Evolutionary conservation across 2,329 filamentous ascomycete species (phyloP), one percentile per base, ranked within the genome.

Genomic region (Penicillium sp.): DNA sequence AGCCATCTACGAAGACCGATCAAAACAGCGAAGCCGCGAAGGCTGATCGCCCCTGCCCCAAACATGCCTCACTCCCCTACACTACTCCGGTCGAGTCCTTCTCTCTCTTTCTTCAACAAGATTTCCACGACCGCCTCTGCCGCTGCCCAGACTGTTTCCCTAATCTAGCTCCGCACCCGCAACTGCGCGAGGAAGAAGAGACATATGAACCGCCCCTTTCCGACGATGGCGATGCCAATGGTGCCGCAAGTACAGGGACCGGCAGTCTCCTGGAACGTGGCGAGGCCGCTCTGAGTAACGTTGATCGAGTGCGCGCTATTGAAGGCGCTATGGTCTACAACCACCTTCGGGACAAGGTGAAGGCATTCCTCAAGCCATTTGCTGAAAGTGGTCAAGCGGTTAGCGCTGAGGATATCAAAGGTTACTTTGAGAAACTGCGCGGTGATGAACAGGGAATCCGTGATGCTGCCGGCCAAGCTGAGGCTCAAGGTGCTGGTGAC

Each of bases 261-360:
- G 86, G 86, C 31, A 93, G 86, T 48, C 75, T 98, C 2, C 81
- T 94, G 21, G 90, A 97, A 34, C 86, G 89, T 13, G 93, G 93
- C 32, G 93, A 98, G 69, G 91, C 87, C 33, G 91, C 90, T 0
- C 77, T 98, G 18, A 88, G 83, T 62, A 94, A 88, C 56, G 83
- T 98, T 41, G 93, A 98, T 62, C 86, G 93, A 2, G 91, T 97
- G 6, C 78, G 84, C 10, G 93, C 93, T 4, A 95, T 98, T 40
- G 87, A 98, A 64, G 93, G 93, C 11, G 91, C 94, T 31, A 96
- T 97, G 89, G 91, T 90, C 0, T 98, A 97, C 68, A 96, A 97
- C 58, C 86, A 94, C 57, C 77, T 98, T 45, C 93, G 94, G 60
- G 90, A 97, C 59, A 90, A 91, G 62, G 81, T 98, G n/a, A 95